Percentiles rank a stretch among this genome's conserved stretches.
These are phyloP conservation scores for Trichoderma reesei DNA, from an alignment of 495 filamentous ascomycete species.

Conservation along the genomic window DNA sequence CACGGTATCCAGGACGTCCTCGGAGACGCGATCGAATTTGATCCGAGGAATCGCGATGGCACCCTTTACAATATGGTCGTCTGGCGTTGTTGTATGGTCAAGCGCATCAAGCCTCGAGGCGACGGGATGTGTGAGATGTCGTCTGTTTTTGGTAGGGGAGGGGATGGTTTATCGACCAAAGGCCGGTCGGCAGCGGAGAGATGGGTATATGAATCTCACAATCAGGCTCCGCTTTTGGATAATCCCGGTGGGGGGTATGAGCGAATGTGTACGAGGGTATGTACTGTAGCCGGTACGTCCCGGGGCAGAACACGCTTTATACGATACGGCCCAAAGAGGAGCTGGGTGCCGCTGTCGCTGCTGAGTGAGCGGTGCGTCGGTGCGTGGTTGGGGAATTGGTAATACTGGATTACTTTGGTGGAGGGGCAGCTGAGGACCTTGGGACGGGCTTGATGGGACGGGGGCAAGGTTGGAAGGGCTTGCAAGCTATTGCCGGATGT, in stretches of 20 bases:
- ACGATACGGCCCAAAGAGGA: background rate
- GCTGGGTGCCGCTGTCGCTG: background rate
- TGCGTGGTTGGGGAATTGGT: slow-evolving; percentile 7
- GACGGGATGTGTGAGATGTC: slow-evolving; percentile 3
- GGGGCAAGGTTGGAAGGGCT: background rate
- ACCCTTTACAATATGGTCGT: background rate
- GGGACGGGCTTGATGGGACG: background rate
- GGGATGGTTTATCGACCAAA: background rate
- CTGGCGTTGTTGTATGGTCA: background rate
- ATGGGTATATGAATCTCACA: slow-evolving; percentile 8
- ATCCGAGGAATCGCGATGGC: background rate
- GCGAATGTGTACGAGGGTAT: background rate
- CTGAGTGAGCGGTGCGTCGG: slow-evolving; percentile 2
- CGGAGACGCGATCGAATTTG: background rate
- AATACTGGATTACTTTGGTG: background rate
- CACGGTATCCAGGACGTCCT: background rate
- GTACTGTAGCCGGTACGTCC: slow-evolving; percentile 2
- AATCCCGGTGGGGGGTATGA: background rate
- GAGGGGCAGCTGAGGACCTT: background rate
- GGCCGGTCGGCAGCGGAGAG: slow-evolving; percentile 3
- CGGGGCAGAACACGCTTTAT: background rate
- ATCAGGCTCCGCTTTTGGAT: slow-evolving; percentile 6
- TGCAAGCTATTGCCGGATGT: slow-evolving; percentile 1
- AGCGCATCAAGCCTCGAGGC: background rate
- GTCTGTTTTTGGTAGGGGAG: slow-evolving; percentile 5